Evolutionary conservation across 768 basidiomycete species (phyloP).

Genomic region (Tubosaeta sp.): DNA sequence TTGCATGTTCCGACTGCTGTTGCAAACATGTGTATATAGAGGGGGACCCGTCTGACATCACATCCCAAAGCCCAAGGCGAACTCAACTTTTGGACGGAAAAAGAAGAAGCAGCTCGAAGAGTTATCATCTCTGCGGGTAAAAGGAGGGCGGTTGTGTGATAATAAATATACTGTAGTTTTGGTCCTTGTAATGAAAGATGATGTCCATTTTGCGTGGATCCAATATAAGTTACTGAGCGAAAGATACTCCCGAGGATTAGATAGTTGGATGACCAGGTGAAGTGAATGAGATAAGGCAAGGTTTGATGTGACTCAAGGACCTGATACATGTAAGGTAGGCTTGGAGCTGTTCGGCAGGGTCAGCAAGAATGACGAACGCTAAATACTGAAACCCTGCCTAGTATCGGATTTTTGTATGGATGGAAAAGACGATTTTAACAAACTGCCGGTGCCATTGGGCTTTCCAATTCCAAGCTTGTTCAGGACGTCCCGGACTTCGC

Average conservation of each 20-base stretch:
- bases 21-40: slow-evolving; percentile 35
- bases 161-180: slow-evolving; percentile 11
- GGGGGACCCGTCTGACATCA: slow-evolving; percentile 61
- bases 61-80: slow-evolving; percentile 88
- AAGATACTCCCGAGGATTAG: slow-evolving; percentile 10
- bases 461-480: slow-evolving; percentile 82
- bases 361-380: neutral
- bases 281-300: slow-evolving; percentile 5
- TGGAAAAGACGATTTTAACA: slow-evolving; percentile 72
- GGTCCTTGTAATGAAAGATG: slow-evolving; percentile 8
- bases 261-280: slow-evolving; percentile 8
- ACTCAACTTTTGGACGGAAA: slow-evolving; percentile 79
- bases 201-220: slow-evolving; percentile 16
- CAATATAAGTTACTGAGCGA: slow-evolving; percentile 18
- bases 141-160: slow-evolving; percentile 22
- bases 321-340: slow-evolving; percentile 8
- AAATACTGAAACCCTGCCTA: slow-evolving; percentile 27
- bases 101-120: slow-evolving; percentile 74
- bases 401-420: slow-evolving; percentile 44
- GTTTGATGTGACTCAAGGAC: slow-evolving; percentile 13
- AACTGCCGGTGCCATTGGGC: slow-evolving; percentile 50
- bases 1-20: neutral
- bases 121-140: slow-evolving; percentile 45
- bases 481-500: slow-evolving; percentile 77
- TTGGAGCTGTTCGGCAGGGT: slow-evolving; percentile 14